Base-by-base conservation (phyloP, 75 land plant genomes). In the Picea sitchensis region DNA sequence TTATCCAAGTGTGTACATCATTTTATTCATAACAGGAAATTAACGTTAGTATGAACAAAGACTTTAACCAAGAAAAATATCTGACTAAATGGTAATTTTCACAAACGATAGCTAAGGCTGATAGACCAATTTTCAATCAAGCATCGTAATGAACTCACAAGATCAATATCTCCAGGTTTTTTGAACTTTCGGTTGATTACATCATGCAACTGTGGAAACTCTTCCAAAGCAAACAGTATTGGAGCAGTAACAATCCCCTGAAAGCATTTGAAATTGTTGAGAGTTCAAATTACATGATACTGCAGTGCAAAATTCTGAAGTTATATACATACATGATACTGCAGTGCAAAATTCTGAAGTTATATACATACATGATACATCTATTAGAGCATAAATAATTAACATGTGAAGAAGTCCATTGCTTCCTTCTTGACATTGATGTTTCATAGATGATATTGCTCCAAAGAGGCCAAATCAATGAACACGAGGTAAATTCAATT, bases 181-280 rank as follows among this genome's bases (percentile, higher is more conserved):
- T 95, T 91, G 84, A 96, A 92, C 56, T 92, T 94, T 26, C 83
- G 38, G 11, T 84, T 77, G 71, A 96, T 89, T 64, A 92, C 76
- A 5, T 63, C 82, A 58, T 84, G 87, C 81, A 96, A 44, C 56
- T 90, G 86, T 80, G 99, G 99, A 62, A 89, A 90, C 82, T 96
- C 95, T 79, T 96, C 92, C 74, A 95, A 82, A 20, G 98, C 96
- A 90, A 88, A 93, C 51, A 93, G 75, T 68, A 95, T 83, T 21
- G 98, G 98, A 80, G 96, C 96, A 4, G 98, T 95, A 34, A 90
- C 81, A 67, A 95, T 95, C 30, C 98, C 98, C 96, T 95, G 80
- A 26, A 78, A 75, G 59, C 2, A 51, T n/a, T n/a, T 56, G 20
- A 12, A 76, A 47, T 20, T 30, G n/a, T 54, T 7, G 51, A 4